phyloP scores from a whole-genome alignment of 306 rosid species.

The Cajanus cajan region DNA sequence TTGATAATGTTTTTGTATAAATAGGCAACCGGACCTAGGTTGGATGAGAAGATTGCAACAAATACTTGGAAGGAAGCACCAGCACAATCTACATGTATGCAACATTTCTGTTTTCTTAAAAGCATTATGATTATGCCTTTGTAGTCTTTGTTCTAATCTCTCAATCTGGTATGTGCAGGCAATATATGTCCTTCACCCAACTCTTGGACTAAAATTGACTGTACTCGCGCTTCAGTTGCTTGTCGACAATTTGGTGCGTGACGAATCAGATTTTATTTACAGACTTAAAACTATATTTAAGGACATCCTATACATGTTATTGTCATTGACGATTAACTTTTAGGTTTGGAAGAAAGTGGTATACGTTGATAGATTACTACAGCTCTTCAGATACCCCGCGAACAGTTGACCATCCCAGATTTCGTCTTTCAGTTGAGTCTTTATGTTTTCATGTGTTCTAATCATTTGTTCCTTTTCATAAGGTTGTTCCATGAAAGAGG shows the following conservation, averaged over 20 bases:
- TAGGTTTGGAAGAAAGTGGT: constrained; percentile 99
- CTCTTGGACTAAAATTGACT: constrained; percentile 85
- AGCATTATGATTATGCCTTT: constrained; percentile 12
- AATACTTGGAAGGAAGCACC: constrained; percentile 93
- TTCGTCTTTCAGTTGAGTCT: constrained; percentile 93
- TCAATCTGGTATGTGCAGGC: constrained; percentile 52
- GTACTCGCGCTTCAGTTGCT: constrained; percentile 71
- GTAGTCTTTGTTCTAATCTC: constrained; percentile 36
- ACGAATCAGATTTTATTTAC: constrained; percentile 1
- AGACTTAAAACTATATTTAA: background rate
- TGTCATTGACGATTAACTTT: constrained; percentile 3
- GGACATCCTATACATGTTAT: background rate
- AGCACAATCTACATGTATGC: constrained; percentile 80
- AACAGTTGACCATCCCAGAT: no score
- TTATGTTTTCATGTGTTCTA: constrained; percentile 22
- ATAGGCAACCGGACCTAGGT: no score
- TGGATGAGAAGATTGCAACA: no score
- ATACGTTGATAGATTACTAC: constrained; percentile 83
- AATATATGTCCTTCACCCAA: no score
- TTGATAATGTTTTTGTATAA: no score
- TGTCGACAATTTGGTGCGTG: constrained; percentile 74
- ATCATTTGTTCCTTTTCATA: constrained; percentile 19
- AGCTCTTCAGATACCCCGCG: constrained; percentile 95
- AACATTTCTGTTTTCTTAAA: constrained; percentile 3
- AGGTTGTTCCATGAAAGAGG: background rate